Conservation (phyloP, 176 grass and related monocot genomes). For the Oryza meyeriana region DNA sequence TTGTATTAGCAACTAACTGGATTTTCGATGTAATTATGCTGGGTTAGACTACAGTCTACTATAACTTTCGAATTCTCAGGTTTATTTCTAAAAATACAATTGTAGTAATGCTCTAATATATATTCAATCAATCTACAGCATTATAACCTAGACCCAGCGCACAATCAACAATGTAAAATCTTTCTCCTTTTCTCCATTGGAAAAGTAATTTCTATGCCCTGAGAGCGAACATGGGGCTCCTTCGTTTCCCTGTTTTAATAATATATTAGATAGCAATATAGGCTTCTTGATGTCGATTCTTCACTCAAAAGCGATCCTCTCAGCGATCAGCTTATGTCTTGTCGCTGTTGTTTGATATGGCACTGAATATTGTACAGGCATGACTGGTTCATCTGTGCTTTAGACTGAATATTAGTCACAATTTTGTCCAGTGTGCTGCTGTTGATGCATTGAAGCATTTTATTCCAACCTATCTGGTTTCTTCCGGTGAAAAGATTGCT, state of each 20-base stretch:
- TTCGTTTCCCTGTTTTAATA: neutral
- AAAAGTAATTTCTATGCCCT: neutral
- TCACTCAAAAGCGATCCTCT: neutral
- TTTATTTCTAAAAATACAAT: neutral
- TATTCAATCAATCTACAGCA: neutral
- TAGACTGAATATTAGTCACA: conserved; percentile 32
- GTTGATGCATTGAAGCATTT: conserved; percentile 86
- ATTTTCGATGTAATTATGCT: neutral
- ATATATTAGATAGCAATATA: neutral
- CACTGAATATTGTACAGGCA: neutral
- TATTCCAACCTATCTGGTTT: conserved; percentile 79
- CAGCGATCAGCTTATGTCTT: neutral
- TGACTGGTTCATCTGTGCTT: conserved; percentile 7
- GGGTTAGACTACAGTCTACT: neutral
- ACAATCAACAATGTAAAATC: neutral
- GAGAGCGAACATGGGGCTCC: neutral
- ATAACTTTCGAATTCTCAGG: neutral
- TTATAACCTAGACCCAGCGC: neutral
- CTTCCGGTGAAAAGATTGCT: conserved; percentile 60
- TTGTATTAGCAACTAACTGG: neutral
- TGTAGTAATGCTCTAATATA: neutral
- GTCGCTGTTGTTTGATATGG: neutral
- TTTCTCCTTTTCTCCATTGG: neutral
- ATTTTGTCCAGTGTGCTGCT: conserved; percentile 63
- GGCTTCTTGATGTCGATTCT: neutral